Evolutionary conservation across 2,329 filamentous ascomycete species (phyloP).

Genomic region (Claviceps sp.): DNA sequence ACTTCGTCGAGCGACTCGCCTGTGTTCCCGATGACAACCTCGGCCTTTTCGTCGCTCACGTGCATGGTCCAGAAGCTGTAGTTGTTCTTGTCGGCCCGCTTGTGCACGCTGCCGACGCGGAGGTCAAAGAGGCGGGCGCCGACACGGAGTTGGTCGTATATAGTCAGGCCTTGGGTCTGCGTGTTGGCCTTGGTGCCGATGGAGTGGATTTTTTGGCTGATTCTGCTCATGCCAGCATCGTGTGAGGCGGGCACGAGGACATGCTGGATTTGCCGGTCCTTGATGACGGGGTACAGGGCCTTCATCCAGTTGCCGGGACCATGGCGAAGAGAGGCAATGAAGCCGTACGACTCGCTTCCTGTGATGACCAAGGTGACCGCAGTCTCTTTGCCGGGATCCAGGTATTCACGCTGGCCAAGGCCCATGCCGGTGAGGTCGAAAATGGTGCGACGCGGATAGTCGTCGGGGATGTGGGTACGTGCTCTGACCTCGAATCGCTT

Average conservation of each 20-base stretch:
- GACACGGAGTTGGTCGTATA: conserved; percentile 30
- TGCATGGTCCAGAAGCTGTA: conserved; percentile 28
- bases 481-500: conserved; percentile 18
- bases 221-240: conserved; percentile 33
- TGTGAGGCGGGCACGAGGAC: conserved; percentile 35
- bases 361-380: conserved; percentile 22
- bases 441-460: conserved; percentile 14
- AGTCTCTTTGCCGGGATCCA: conserved; percentile 16
- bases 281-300: conserved; percentile 18
- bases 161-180: conserved; percentile 30
- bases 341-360: conserved; percentile 20
- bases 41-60: conserved; percentile 21
- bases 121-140: conserved; percentile 36
- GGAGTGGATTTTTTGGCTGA: conserved; percentile 20
- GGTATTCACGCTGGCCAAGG: conserved; percentile 20
- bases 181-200: conserved; percentile 27
- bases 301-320: conserved; percentile 20
- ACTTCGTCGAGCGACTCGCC: conserved; percentile 30
- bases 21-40: conserved; percentile 29
- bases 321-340: conserved; percentile 17
- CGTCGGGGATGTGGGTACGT: conserved; percentile 17
- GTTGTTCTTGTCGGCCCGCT: conserved; percentile 4
- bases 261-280: conserved; percentile 27
- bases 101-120: conserved; percentile 22
- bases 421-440: conserved; percentile 19